phyloP scores from a whole-genome alignment of 1,139 yeast species.

The Spencermartinsiella ligniputridi region DNA sequence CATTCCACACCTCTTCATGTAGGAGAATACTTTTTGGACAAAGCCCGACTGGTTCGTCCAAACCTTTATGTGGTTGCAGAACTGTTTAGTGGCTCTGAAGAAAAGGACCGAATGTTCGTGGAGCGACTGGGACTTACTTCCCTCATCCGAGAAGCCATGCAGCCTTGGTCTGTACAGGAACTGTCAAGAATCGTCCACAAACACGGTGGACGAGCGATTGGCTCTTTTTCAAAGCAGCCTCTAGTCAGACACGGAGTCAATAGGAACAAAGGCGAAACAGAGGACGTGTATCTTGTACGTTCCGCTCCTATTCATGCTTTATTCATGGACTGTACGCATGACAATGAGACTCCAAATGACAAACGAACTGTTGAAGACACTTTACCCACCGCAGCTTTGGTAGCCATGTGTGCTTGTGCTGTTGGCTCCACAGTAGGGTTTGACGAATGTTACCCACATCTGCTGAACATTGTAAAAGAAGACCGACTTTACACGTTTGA shows the following conservation, averaged over 20 bases:
- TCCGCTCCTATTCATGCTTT: conserved; percentile 82
- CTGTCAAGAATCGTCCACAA: conserved; percentile 80
- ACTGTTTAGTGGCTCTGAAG: conserved; percentile 87
- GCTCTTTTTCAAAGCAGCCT: conserved; percentile 54
- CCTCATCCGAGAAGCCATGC: conserved; percentile 94
- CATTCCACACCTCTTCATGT: conserved; percentile 96
- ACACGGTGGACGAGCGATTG: conserved; percentile 95
- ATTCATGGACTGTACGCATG: conserved; percentile 98
- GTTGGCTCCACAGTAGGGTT: conserved; percentile 93
- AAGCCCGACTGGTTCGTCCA: conserved; percentile 81
- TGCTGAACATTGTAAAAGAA: conserved; percentile 81
- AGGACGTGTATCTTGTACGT: conserved; percentile 44
- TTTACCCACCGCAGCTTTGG: conserved; percentile 89
- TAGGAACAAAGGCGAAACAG: conserved; percentile 11
- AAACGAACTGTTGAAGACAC: conserved; percentile 93
- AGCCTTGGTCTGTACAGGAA: conserved; percentile 85
- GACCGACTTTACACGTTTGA: conserved; percentile 56
- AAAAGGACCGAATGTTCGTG: conserved; percentile 82
- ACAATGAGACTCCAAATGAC: conserved; percentile 83
- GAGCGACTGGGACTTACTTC: conserved; percentile 87
- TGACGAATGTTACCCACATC: conserved; percentile 83
- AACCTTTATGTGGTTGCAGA: conserved; percentile 92
- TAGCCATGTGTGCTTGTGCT: conserved; percentile 88
- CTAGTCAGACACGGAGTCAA: conserved; percentile 21
- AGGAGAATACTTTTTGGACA: conserved; percentile 82